Base-by-base conservation (phyloP, 805 yeast genomes). In the Candida coleopterorum region DNA sequence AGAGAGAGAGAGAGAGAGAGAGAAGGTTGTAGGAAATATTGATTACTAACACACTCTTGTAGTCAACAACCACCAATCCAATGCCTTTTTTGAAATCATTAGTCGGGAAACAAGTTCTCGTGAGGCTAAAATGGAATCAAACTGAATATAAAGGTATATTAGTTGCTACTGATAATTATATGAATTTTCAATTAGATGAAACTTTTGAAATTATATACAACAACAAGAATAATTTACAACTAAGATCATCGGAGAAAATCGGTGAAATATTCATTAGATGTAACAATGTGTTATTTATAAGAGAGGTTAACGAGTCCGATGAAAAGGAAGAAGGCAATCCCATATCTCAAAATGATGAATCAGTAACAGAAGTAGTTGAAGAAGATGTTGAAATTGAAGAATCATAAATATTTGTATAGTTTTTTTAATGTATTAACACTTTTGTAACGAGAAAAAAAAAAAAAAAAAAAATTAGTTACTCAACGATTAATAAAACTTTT, bases 11-110 rank as follows among this genome's bases (percentile, higher is more conserved):
- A 20, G 14, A 8, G 3, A 4, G 8, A 6, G 7, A 12, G n/a
- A n/a, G 21, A 8, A 25, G 17, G 14, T n/a, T n/a, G n/a, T n/a
- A n/a, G n/a, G n/a, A n/a, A n/a, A n/a, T n/a, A 17, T n/a, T 21
- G 29, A 8, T 8, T 40, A 37, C 38, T 40, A 36, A 36, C 38
- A 6, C 11, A 24, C 21, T 11, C 36, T 50, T n/a, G n/a, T n/a
- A n/a, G n/a, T n/a, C n/a, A n/a, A n/a, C n/a, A n/a, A n/a, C n/a
- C 54, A 93, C 95, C 16, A 86, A 87, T 51, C 97, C 97, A 11
- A 88, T 85, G 55, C 96, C 96, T n/a, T 93, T 80, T 48, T 68
- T 93, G 32, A 80, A 80, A 43, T 80, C 84, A 17, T 74, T 93
- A 29, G 70, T 83, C n/a, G 79, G 81, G 38, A 72, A 80, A 40